phyloP scores from a whole-genome alignment of 805 yeast species.

The Saturnispora mendoncae region DNA sequence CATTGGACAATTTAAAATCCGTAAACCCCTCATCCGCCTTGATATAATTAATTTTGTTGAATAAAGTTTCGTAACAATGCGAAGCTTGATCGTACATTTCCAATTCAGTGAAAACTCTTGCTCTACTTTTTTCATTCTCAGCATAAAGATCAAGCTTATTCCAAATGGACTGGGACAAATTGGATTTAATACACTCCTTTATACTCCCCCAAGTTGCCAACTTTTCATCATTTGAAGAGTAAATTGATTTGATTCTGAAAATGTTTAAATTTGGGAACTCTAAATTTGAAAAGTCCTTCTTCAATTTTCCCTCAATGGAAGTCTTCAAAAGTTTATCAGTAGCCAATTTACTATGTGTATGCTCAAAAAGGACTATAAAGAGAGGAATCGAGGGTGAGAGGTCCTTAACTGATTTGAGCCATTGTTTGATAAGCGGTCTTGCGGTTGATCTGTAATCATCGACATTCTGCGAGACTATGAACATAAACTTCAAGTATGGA shows the following conservation, averaged over 20 bases:
- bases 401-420: conserved; percentile 47
- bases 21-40: conserved; percentile 17
- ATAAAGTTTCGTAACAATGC: conserved; percentile 40
- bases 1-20: conserved; percentile 10
- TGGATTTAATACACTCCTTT: conserved; percentile 36
- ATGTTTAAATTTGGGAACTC: conserved; percentile 28
- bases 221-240: conserved; percentile 30
- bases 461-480: conserved; percentile 53
- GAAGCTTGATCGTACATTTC: conserved; percentile 54
- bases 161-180: conserved; percentile 46
- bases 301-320: conserved; percentile 25
- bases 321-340: conserved; percentile 25
- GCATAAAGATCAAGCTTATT: conserved; percentile 33
- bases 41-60: conserved; percentile 16
- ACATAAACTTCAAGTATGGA: conserved; percentile 52
- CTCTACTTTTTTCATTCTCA: conserved; percentile 25
- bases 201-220: conserved; percentile 45
- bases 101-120: conserved; percentile 37
- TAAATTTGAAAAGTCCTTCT: conserved; percentile 23
- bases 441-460: conserved; percentile 75
- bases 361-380: conserved; percentile 46
- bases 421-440: conserved; percentile 72
- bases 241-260: conserved; percentile 33
- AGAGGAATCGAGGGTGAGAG: conserved; percentile 44
- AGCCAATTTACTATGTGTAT: conserved; percentile 17